These are phyloP conservation scores for Talaromyces sp. DNA, from an alignment of 2,329 filamentous ascomycete genomes.

Conservation along the genomic window DNA sequence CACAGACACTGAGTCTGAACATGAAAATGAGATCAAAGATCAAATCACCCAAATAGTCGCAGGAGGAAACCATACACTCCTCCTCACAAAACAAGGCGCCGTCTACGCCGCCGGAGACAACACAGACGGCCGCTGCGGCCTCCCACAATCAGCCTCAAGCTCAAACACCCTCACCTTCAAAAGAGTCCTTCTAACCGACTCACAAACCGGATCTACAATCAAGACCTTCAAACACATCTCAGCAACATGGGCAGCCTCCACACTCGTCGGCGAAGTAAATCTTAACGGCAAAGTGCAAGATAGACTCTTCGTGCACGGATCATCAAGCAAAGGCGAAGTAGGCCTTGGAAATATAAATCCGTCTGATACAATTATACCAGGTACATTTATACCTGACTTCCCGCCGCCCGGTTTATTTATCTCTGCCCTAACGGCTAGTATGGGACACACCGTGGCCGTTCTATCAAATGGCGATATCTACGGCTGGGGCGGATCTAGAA, in stretches of 20 bases:
- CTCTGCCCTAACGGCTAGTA: slow-evolving; percentile 68
- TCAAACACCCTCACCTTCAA: background rate
- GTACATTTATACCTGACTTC: slow-evolving; percentile 61
- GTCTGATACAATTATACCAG: slow-evolving; percentile 9
- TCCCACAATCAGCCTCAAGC: background rate
- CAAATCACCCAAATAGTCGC: slow-evolving; percentile 51
- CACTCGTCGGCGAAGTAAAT: slow-evolving; percentile 54
- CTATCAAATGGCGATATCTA: slow-evolving; percentile 75
- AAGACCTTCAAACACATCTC: slow-evolving; percentile 55
- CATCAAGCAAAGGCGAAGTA: slow-evolving; percentile 71
- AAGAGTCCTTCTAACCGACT: slow-evolving; percentile 24
- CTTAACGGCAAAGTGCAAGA: slow-evolving; percentile 33
- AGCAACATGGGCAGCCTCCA: slow-evolving; percentile 77
- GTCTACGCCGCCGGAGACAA: slow-evolving; percentile 70
- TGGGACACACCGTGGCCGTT: slow-evolving; percentile 76
- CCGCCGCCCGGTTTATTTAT: slow-evolving; percentile 64
- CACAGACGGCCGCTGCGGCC: slow-evolving; percentile 49
- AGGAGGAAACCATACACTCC: slow-evolving; percentile 85
- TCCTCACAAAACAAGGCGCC: slow-evolving; percentile 63
- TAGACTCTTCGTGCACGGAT: slow-evolving; percentile 65
- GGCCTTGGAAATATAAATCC: slow-evolving; percentile 56
- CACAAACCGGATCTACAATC: slow-evolving; percentile 10
- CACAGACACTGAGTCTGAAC: background rate
- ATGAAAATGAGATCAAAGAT: slow-evolving; percentile 5
- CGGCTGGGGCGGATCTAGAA: slow-evolving; percentile 86